phyloP scores from a whole-genome alignment of 2,329 filamentous ascomycete genomes.

The Trichophyton benhamiae region DNA sequence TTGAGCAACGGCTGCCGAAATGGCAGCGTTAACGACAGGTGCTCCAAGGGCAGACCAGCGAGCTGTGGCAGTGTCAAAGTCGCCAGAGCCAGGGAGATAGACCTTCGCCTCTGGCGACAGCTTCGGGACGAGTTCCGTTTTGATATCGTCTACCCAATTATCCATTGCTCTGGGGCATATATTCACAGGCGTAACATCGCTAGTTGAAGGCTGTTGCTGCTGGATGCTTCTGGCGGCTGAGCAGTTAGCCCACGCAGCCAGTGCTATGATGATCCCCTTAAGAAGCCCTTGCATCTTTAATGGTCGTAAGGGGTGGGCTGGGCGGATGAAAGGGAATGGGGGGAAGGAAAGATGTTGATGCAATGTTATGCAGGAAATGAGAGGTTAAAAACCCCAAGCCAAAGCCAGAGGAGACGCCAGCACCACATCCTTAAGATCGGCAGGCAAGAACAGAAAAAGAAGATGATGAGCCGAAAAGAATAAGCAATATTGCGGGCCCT shows the following conservation, averaged over 20 bases:
- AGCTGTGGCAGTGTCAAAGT: constrained; percentile 28
- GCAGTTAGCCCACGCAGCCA: constrained; percentile 18
- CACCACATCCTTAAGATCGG: not conserved
- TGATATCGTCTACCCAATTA: constrained; percentile 10
- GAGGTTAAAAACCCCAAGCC: not conserved
- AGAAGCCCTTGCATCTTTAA: constrained; percentile 4
- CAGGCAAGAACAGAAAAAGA: not conserved
- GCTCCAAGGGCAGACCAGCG: constrained; percentile 38
- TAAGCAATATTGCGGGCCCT: too few species aligned
- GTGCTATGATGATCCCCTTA: constrained; percentile 16
- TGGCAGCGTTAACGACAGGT: constrained; percentile 36
- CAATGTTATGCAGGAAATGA: not conserved
- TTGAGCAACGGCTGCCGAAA: constrained; percentile 37
- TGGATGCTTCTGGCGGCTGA: constrained; percentile 9
- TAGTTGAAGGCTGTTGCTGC: not conserved
- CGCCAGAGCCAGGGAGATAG: constrained; percentile 32
- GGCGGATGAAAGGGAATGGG: not conserved
- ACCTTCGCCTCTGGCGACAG: constrained; percentile 33
- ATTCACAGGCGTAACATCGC: constrained; percentile 1
- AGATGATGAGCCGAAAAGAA: not conserved
- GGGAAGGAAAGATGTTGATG: not conserved
- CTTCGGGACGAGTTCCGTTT: constrained; percentile 14
- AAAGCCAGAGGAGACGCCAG: not conserved
- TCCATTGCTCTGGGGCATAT: constrained; percentile 1
- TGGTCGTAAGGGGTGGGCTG: not conserved